These are phyloP conservation scores for Tephrocybe rancida DNA, from an alignment of 768 basidiomycete genomes.

Conservation along the genomic window DNA sequence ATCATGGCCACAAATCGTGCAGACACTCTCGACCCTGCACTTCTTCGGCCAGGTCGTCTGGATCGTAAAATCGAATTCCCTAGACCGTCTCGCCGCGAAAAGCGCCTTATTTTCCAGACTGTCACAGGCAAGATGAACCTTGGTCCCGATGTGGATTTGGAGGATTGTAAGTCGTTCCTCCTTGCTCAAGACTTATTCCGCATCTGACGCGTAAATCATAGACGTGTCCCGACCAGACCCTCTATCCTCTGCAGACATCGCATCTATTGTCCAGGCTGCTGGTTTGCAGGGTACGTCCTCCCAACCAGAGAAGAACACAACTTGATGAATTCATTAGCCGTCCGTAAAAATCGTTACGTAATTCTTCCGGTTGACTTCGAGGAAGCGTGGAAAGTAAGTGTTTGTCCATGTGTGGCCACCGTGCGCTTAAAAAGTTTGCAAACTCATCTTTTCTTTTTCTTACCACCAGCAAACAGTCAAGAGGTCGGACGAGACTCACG, in stretches of 20 bases:
- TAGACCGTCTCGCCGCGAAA: conserved; percentile 89
- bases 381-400: conserved; percentile 97
- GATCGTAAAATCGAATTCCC: conserved; percentile 99
- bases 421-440: conserved; percentile 18
- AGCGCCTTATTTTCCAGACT: conserved; percentile 97
- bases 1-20: conserved; percentile 99
- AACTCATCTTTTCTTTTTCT: conserved; percentile 35
- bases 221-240: conserved; percentile 97
- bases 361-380: conserved; percentile 98
- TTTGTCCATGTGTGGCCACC: conserved; percentile 53
- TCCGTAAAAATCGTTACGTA: conserved; percentile 97
- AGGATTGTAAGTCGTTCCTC: conserved; percentile 79
- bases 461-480: conserved; percentile 90
- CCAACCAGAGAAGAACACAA: not conserved
- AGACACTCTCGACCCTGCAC: conserved; percentile 96
- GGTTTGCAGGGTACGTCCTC: conserved; percentile 83
- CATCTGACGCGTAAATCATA: conserved; percentile 31
- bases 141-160: conserved; percentile 95
- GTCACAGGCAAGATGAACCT: conserved; percentile 98
- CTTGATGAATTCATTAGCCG: conserved; percentile 53
- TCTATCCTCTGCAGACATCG: conserved; percentile 93
- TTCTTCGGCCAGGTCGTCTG: conserved; percentile 95
- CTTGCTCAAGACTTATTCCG: not conserved
- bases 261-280: conserved; percentile 94
- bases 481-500: conserved; percentile 92